Evolutionary conservation across 257 asterid genomes (phyloP), one percentile per base, ranked within the genome.

Genomic region (Gynochthodes officinalis): DNA sequence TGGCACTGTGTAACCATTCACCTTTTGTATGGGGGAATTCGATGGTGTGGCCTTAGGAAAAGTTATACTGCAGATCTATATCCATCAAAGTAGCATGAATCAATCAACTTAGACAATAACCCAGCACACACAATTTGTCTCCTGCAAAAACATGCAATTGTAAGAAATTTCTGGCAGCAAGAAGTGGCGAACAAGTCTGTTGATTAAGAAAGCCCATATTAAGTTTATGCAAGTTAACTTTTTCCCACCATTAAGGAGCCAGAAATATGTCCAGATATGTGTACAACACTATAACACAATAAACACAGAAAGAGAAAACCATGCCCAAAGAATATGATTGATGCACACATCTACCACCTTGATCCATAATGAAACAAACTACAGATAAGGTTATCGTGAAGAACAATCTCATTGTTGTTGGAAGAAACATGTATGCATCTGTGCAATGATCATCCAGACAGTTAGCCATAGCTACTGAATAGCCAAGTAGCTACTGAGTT

Each of bases 141-240:
- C 75, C 60, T 12, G 6, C 43, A 32, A 59, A 46, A 49, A 44
- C 37, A 72, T 50, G 33, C n/a, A 12, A 15, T 40, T 40, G 23
- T 73, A 8, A 10, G 64, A 73, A 63, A 58, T 35, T 13, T 48
- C 16, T 53, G 19, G 42, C 48, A 64, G 66, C 8, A 64, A 27
- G n/a, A n/a, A n/a, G n/a, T n/a, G n/a, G n/a, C n/a, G n/a, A n/a
- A n/a, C n/a, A n/a, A n/a, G n/a, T n/a, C n/a, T n/a, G n/a, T 14
- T 21, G n/a, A 35, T 11, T 42, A 6, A 42, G 48, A 12, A 12
- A 42, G 48, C 9, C 33, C 12, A 55, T 3, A 14, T 27, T 23
- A n/a, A 46, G 60, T 25, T 23, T 54, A 23, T 23, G 7, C 40
- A 67, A 28, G 39, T 2, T 46, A 33, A 1, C 21, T 5, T 4